phyloP scores from a whole-genome alignment of 345 rosid genomes.

The Clarkia xantiana region DNA sequence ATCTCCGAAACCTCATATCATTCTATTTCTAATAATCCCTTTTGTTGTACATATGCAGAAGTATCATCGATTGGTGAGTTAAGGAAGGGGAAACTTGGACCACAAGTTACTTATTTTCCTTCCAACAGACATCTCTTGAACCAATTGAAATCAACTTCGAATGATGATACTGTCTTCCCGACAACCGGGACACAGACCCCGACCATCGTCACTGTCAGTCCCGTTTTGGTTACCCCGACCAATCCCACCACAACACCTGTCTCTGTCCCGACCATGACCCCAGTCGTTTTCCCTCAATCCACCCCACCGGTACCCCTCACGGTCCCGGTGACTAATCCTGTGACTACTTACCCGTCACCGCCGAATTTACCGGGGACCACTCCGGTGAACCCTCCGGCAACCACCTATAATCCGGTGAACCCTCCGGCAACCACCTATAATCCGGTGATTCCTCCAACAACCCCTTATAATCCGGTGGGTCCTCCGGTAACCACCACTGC shows the following conservation, averaged over 20 bases:
- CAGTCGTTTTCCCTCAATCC: slow-evolving; percentile 5
- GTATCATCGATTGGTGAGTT: too few relatives aligned
- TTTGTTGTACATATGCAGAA: too few relatives aligned
- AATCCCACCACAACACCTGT: slow-evolving; percentile 30
- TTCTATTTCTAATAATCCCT: too few relatives aligned
- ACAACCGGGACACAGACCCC: slow-evolving; percentile 24
- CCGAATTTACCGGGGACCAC: slow-evolving; percentile 27
- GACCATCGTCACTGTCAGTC: slow-evolving; percentile 28
- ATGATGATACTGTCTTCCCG: slow-evolving; percentile 29
- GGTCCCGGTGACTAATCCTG: slow-evolving; percentile 47
- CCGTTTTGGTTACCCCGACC: slow-evolving; percentile 25
- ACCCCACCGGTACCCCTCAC: slow-evolving; percentile 34
- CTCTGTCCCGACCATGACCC: slow-evolving; percentile 16
- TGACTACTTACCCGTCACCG: slow-evolving; percentile 50
- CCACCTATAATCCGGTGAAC: slow-evolving; percentile 16
- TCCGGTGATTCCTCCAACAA: slow-evolving; percentile 40
- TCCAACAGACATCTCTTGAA: slow-evolving; percentile 19
- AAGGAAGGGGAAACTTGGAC: too few relatives aligned
- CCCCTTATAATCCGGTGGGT: slow-evolving; percentile 27
- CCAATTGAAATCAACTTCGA: slow-evolving; percentile 13
- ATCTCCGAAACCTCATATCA: too few relatives aligned
- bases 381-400: slow-evolving; percentile 27
- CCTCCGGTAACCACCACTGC: slow-evolving; percentile 52
- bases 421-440: slow-evolving; percentile 44
- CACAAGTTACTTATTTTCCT: not conserved